A percentile compares a stretch with the other conserved stretches of the same genome.
Evolutionary conservation across 139 green algal genomes (phyloP).

Genomic region (Chlorella sp.): DNA sequence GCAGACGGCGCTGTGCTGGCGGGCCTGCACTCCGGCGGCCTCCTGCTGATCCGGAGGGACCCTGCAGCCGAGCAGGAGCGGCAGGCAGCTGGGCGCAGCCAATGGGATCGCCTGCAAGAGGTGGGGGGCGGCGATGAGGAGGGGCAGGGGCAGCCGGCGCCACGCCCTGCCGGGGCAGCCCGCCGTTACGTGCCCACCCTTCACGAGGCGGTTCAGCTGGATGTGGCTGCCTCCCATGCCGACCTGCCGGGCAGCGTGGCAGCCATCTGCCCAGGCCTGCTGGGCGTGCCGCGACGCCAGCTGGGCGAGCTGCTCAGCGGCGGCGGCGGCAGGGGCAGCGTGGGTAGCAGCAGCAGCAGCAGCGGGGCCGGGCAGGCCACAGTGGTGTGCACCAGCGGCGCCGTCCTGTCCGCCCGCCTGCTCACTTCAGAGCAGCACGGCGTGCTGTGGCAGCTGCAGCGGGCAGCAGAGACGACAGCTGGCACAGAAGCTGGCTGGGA

Average conservation of each 20-base stretch:
- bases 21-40: not conserved
- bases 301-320: not conserved
- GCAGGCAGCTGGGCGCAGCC: not conserved
- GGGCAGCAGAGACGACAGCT: not conserved
- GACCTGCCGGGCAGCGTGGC: not conserved
- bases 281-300: not conserved
- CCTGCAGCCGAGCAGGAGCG: not conserved
- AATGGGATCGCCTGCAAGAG: not conserved
- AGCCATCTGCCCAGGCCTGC: not conserved
- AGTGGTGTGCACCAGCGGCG: slow-evolving; percentile 14
- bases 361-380: not conserved
- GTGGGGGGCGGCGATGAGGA: not conserved
- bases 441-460: slow-evolving; percentile 9
- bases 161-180: not conserved
- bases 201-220: too few relatives aligned
- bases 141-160: not conserved
- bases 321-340: not conserved
- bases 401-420: not conserved
- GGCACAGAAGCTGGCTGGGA: not conserved
- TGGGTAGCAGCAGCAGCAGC: not conserved
- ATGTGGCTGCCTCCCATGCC: not conserved
- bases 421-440: not conserved
- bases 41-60: slow-evolving; percentile 15
- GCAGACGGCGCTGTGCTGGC: not conserved
- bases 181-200: not conserved